Percentiles rank a stretch among this genome's conserved stretches.
Conservation (phyloP, 1,139 yeast genomes). For the Suhomyces maxii region DNA sequence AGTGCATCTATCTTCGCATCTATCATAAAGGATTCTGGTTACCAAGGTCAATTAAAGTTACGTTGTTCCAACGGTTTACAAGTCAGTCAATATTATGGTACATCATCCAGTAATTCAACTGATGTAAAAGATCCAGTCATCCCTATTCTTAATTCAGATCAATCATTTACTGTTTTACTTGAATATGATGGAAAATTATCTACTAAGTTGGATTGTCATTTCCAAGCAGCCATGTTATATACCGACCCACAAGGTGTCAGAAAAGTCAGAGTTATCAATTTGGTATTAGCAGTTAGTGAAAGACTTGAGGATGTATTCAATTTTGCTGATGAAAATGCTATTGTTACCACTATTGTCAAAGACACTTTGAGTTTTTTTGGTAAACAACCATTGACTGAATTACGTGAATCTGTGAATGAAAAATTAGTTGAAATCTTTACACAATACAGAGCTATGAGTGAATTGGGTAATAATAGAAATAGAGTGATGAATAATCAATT, state of each 20-base stretch:
- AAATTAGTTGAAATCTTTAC: slow-evolving; percentile 75
- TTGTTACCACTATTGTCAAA: slow-evolving; percentile 69
- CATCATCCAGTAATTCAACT: slow-evolving; percentile 33
- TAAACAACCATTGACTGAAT: slow-evolving; percentile 56
- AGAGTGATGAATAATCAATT: slow-evolving; percentile 61
- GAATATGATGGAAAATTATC: slow-evolving; percentile 76
- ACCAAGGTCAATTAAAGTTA: slow-evolving; percentile 79
- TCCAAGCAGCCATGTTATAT: slow-evolving; percentile 87
- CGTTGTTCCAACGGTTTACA: slow-evolving; percentile 90
- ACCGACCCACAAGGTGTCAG: slow-evolving; percentile 76
- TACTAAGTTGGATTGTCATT: slow-evolving; percentile 75
- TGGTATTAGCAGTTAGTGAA: slow-evolving; percentile 79
- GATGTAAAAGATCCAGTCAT: slow-evolving; percentile 60
- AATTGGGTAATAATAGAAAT: slow-evolving; percentile 48
- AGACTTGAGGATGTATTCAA: slow-evolving; percentile 72
- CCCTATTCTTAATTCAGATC: slow-evolving; percentile 65
- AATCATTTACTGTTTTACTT: slow-evolving; percentile 70
- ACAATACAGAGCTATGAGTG: slow-evolving; percentile 64
- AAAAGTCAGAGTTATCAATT: slow-evolving; percentile 81
- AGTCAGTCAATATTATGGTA: slow-evolving; percentile 74
- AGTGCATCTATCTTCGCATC: slow-evolving; percentile 58
- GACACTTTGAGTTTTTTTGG: slow-evolving; percentile 67
- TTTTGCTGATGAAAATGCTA: slow-evolving; percentile 83
- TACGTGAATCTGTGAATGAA: slow-evolving; percentile 62
- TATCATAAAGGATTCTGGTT: slow-evolving; percentile 55